These are phyloP conservation scores for Crithidia mellificae DNA, from an alignment of 208 protist species.

Conservation along the genomic window DNA sequence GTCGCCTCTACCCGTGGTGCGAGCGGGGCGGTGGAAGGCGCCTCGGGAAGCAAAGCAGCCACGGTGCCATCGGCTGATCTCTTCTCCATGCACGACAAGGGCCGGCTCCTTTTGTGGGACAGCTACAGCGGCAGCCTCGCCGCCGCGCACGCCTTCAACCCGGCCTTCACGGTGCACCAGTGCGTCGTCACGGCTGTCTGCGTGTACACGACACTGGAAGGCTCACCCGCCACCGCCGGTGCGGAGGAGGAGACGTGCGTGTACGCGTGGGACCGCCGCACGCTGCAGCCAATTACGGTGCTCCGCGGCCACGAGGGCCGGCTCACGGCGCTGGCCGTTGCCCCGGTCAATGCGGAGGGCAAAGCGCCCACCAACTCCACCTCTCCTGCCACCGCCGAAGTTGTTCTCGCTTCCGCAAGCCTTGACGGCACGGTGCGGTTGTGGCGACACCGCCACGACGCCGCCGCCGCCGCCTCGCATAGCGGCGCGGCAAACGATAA, in stretches of 20 bases:
- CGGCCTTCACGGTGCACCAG: conserved; percentile 54
- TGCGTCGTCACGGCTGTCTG: conserved; percentile 44
- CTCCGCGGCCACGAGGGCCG: conserved; percentile 63
- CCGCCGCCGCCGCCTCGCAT: too few species aligned
- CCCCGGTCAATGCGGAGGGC: conserved; percentile 35
- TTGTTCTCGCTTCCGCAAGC: conserved; percentile 62
- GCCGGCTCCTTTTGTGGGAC: conserved; percentile 74
- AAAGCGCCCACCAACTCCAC: neutral
- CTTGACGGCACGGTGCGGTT: conserved; percentile 64
- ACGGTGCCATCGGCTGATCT: conserved; percentile 22
- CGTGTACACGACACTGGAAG: conserved; percentile 67
- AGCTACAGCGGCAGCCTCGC: conserved; percentile 40
- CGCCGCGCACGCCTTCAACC: conserved; percentile 48
- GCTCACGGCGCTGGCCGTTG: conserved; percentile 58
- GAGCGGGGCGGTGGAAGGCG: neutral
- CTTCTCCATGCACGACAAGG: conserved; percentile 63
- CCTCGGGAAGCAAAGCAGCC: neutral
- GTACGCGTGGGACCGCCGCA: conserved; percentile 62
- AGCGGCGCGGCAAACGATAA: neutral
- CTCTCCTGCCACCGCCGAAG: neutral
- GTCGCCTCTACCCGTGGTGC: conserved; percentile 18
- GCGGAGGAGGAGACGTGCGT: conserved; percentile 63
- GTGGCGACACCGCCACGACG: conserved; percentile 48
- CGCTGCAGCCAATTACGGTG: conserved; percentile 41
- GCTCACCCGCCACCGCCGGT: conserved; percentile 28